Evolutionary conservation across 1,284 basidiomycete species (phyloP).

Genomic region (Cryptococcus deneoformans): DNA sequence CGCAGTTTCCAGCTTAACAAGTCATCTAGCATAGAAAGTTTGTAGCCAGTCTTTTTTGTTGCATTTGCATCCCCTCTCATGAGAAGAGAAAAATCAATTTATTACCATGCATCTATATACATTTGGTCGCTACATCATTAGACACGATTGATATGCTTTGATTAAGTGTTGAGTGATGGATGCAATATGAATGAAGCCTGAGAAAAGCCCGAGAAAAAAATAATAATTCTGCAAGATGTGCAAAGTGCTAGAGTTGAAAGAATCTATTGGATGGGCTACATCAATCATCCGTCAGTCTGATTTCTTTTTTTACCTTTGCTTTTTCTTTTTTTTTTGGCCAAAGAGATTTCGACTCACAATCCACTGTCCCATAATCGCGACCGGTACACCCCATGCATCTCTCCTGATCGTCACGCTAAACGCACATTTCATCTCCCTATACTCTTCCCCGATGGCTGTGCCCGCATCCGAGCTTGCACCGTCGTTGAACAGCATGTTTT

Average conservation of each 20-base stretch:
- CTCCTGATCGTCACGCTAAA: slow-evolving; percentile 93
- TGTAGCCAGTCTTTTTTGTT: background rate
- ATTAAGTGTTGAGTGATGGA: too few species aligned
- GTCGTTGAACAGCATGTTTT: slow-evolving; percentile 5
- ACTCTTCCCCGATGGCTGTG: slow-evolving; percentile 53
- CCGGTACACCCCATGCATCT: slow-evolving; percentile 87
- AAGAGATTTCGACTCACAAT: slow-evolving; percentile 32
- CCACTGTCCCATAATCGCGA: slow-evolving; percentile 71
- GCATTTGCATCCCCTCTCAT: too few species aligned
- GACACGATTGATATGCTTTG: too few species aligned
- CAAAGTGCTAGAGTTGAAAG: too few species aligned
- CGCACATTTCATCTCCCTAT: slow-evolving; percentile 79
- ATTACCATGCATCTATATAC: background rate
- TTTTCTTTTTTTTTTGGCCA: background rate
- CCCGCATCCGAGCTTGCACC: slow-evolving; percentile 6
- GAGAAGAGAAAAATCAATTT: background rate
- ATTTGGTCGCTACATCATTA: background rate
- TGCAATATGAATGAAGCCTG: too few species aligned
- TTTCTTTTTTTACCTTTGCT: too few species aligned
- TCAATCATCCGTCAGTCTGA: background rate
- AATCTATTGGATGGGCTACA: slow-evolving; percentile 2
- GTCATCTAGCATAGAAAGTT: too few species aligned
- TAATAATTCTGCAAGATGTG: too few species aligned
- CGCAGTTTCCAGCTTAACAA: too few species aligned
- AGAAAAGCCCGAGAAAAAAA: too few species aligned